A percentile compares a stretch with the other conserved stretches of the same genome.
These are phyloP conservation scores for Amanita thiersii DNA, from an alignment of 768 basidiomycete genomes.

Conservation along the genomic window DNA sequence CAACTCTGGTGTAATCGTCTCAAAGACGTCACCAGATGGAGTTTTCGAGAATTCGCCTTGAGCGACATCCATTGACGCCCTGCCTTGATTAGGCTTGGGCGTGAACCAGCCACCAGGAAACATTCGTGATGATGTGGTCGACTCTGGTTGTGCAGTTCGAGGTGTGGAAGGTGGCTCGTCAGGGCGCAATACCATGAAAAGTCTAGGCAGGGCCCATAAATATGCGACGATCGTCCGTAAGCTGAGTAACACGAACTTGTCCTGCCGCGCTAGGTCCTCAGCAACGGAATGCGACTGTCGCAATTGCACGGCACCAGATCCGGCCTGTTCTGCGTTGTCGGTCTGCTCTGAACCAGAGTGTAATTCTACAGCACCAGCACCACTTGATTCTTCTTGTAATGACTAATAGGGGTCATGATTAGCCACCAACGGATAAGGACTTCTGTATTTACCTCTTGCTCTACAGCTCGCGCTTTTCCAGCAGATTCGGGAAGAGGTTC, in stretches of 20 bases:
- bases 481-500: conserved; percentile 12
- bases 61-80: conserved; percentile 42
- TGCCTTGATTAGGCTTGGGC: conserved; percentile 28
- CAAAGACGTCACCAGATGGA: conserved; percentile 16
- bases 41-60: conserved; percentile 38
- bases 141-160: conserved; percentile 37
- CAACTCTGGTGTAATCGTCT: conserved; percentile 11
- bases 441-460: conserved; percentile 3
- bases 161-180: conserved; percentile 7
- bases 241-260: conserved; percentile 5
- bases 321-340: neutral
- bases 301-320: conserved; percentile 1
- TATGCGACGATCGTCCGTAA: conserved; percentile 7
- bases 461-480: conserved; percentile 1
- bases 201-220: conserved; percentile 5
- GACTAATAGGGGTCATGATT: no score
- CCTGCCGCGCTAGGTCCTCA: neutral
- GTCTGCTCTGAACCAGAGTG: conserved; percentile 8
- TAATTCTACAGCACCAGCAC: neutral
- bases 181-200: conserved; percentile 7
- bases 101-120: conserved; percentile 51
- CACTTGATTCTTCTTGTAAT: no score
- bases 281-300: conserved; percentile 1
- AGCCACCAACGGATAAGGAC: no score
- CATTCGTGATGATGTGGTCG: conserved; percentile 46